Conservation (phyloP, 2,329 filamentous ascomycete genomes). For the Leptographium flavum region DNA sequence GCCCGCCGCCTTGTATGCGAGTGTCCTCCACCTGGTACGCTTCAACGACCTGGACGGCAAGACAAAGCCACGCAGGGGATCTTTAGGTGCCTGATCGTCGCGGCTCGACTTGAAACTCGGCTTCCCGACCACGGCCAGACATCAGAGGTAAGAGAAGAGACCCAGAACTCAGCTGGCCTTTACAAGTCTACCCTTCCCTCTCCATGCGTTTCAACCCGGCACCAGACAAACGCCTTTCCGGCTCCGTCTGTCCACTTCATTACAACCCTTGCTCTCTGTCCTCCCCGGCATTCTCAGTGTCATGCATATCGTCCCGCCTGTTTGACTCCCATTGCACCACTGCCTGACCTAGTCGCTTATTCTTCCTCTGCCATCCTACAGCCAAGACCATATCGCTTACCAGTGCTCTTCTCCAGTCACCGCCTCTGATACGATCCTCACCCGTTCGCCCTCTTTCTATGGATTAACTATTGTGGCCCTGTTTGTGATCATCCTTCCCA, state of each 20-base stretch:
- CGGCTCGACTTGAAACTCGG: background rate
- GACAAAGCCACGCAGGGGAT: background rate
- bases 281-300: background rate
- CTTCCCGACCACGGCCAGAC: background rate
- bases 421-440: too few relatives aligned
- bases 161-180: background rate
- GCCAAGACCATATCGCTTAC: background rate
- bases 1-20: too few relatives aligned
- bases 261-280: background rate
- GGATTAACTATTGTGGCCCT: background rate
- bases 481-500: background rate
- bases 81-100: background rate
- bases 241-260: background rate
- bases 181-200: background rate
- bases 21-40: too few relatives aligned
- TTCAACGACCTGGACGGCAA: too few relatives aligned
- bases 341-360: background rate
- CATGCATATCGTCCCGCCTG: background rate
- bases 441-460: background rate
- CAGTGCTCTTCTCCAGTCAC: too few relatives aligned
- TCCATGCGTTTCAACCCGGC: background rate
- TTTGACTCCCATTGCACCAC: background rate
- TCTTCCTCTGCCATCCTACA: background rate
- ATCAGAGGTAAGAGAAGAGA: background rate
- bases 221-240: background rate